phyloP scores from a whole-genome alignment of 345 rosid species.

The Balakata baccata region DNA sequence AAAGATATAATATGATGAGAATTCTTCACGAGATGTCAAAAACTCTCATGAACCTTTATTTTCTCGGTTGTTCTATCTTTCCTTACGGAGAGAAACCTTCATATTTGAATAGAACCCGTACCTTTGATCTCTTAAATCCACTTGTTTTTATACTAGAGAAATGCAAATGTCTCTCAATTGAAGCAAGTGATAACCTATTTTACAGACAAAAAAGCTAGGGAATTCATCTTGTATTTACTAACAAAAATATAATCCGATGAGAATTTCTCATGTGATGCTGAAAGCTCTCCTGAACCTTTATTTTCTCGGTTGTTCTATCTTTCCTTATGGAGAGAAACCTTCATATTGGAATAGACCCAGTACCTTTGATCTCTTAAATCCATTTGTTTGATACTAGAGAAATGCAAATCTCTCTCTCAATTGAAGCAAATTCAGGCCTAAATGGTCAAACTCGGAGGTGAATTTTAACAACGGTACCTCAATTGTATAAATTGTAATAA shows the following conservation, averaged over 20 bases:
- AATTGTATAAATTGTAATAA: no score
- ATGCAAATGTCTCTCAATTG: constrained; percentile 50
- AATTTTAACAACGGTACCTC: no score
- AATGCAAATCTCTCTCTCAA: constrained; percentile 52
- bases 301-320: constrained; percentile 39
- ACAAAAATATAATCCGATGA: constrained; percentile 32
- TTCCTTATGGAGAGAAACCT: constrained; percentile 39
- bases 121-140: constrained; percentile 50
- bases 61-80: constrained; percentile 41
- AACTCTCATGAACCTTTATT: constrained; percentile 18
- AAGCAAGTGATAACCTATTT: constrained; percentile 44
- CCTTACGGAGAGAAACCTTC: constrained; percentile 37
- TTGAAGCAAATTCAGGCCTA: constrained; percentile 74
- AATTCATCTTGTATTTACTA: background rate
- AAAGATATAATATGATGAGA: constrained; percentile 35
- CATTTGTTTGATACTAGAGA: constrained; percentile 54
- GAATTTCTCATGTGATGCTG: constrained; percentile 21
- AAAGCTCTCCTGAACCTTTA: constrained; percentile 20
- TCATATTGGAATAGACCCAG: constrained; percentile 43
- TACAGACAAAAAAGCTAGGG: background rate
- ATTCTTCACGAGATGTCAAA: constrained; percentile 20
- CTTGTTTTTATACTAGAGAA: constrained; percentile 53
- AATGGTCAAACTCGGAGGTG: constrained; percentile 50
- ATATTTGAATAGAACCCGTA: constrained; percentile 42
- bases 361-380: constrained; percentile 45